phyloP scores from a whole-genome alignment of 2,329 filamentous ascomycete genomes.

The Alternaria sp. region DNA sequence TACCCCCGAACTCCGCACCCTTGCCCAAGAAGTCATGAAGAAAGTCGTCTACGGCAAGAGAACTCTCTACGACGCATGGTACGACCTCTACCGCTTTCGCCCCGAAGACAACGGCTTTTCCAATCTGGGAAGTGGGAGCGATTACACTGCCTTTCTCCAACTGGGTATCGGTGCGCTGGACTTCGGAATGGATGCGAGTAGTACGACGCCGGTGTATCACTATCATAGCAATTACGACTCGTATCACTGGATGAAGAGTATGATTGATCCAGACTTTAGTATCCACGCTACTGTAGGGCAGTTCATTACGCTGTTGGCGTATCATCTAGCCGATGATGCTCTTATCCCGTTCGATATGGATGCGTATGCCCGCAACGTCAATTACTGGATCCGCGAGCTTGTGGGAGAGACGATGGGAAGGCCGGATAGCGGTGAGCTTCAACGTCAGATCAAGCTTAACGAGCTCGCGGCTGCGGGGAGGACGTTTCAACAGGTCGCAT shows the following conservation, averaged over 20 bases:
- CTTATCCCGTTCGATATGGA: constrained; percentile 48
- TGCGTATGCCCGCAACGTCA: constrained; percentile 24
- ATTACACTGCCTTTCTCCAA: constrained; percentile 57
- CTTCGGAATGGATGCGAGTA: constrained; percentile 38
- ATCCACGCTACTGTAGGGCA: constrained; percentile 58
- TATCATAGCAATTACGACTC: constrained; percentile 57
- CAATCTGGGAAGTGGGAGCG: constrained; percentile 53
- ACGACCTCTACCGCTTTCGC: constrained; percentile 31
- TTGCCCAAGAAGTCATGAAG: constrained; percentile 47
- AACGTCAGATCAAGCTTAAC: background rate
- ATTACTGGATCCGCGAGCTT: constrained; percentile 10
- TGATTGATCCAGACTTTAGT: constrained; percentile 58
- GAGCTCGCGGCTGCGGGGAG: background rate
- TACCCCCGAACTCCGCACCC: constrained; percentile 49
- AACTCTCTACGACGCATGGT: constrained; percentile 56
- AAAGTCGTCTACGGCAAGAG: constrained; percentile 49
- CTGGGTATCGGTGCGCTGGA: constrained; percentile 49
- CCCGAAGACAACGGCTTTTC: constrained; percentile 34
- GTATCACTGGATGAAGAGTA: constrained; percentile 60
- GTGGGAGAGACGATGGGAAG: background rate
- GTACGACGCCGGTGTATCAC: constrained; percentile 51
- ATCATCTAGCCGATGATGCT: constrained; percentile 48
- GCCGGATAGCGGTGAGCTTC: background rate
- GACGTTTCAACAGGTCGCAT: background rate
- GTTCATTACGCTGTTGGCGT: constrained; percentile 51